Base-by-base conservation (phyloP, 176 grass and related monocot species). In the Secale cereale region DNA sequence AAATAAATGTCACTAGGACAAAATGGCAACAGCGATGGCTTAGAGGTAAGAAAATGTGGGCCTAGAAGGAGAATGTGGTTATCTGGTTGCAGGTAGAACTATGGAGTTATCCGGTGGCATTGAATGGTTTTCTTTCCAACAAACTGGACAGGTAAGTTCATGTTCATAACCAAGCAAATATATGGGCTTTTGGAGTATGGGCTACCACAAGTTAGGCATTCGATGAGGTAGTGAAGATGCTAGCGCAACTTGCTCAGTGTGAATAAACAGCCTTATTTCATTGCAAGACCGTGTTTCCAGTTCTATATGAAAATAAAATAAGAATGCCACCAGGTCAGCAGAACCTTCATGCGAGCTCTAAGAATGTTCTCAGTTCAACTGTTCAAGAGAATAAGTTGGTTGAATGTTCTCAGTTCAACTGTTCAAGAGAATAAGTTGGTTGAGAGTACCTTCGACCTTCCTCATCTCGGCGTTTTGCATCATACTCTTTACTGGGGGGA, bases 401-500 rank as follows among this genome's bases (percentile, higher is more conserved):
- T 68, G 67, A 66, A 78, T 36, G 45, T 12, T 74, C 40, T 52
- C 59, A 29, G 72, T 79, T 25, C n/a, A n/a, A n/a, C n/a, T n/a
- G n/a, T n/a, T n/a, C 9, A 23, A 13, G 71, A 80, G 77, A 32
- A 75, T 5, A 84, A 79, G 37, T 77, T 57, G 13, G 25, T 4
- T 68, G 67, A 66, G 81, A 65, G 52, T 86, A 99, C 97, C 92
- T 99, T 90, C 86, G 92, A 56, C 82, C 74, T 85, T 99, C 97
- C 82, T 99, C 93, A 31, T 99, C 94, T 62, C 92, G 79, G 4
- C 88, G 87, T 88, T 99, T 99, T 84, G 88, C 97, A 97, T 99
- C 91, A 83, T 97, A 94, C 88, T 99, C 94, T 92, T 99, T 99
- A 77, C 90, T 99, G 5, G 97, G 91, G 36, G 94, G 89, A 65